These are phyloP conservation scores for Neonectria punicea DNA, from an alignment of 2,329 filamentous ascomycete species.

Conservation along the genomic window DNA sequence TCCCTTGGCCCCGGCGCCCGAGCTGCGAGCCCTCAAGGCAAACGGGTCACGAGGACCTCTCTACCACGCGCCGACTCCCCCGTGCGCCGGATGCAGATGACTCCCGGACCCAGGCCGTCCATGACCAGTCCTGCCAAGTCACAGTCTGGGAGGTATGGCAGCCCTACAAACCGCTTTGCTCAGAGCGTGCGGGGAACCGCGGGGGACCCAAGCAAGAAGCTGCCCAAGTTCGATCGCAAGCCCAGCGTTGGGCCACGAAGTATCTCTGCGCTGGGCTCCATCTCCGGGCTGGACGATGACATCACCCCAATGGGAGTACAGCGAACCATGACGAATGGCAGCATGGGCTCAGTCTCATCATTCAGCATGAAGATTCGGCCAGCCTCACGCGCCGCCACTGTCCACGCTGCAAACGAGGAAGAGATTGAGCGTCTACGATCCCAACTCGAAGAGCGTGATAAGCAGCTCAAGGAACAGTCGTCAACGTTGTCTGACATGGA, in stretches of 20 bases:
- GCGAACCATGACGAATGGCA: constrained; percentile 65
- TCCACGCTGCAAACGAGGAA: constrained; percentile 69
- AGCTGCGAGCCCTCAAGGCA: constrained; percentile 77
- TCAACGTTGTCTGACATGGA: constrained; percentile 90
- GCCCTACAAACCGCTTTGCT: constrained; percentile 67
- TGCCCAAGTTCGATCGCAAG: constrained; percentile 59
- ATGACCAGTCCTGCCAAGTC: constrained; percentile 60
- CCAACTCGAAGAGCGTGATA: constrained; percentile 85
- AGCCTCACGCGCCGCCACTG: constrained; percentile 29
- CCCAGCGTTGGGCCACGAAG: constrained; percentile 67
- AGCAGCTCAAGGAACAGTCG: constrained; percentile 89
- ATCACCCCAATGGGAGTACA: constrained; percentile 62
- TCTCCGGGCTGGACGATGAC: constrained; percentile 67
- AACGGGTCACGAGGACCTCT: constrained; percentile 75
- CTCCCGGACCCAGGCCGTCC: constrained; percentile 66
- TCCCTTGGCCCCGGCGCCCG: constrained; percentile 79
- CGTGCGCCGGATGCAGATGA: constrained; percentile 74
- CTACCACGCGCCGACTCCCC: constrained; percentile 91
- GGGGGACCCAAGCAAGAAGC: constrained; percentile 69
- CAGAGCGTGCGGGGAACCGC: constrained; percentile 71
- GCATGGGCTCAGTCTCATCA: constrained; percentile 64
- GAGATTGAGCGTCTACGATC: constrained; percentile 78
- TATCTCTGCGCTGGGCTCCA: constrained; percentile 66
- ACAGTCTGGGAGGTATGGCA: constrained; percentile 47
- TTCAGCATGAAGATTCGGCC: constrained; percentile 65